Conservation (phyloP, 148 eudicot species). For the Cornus suecica region DNA sequence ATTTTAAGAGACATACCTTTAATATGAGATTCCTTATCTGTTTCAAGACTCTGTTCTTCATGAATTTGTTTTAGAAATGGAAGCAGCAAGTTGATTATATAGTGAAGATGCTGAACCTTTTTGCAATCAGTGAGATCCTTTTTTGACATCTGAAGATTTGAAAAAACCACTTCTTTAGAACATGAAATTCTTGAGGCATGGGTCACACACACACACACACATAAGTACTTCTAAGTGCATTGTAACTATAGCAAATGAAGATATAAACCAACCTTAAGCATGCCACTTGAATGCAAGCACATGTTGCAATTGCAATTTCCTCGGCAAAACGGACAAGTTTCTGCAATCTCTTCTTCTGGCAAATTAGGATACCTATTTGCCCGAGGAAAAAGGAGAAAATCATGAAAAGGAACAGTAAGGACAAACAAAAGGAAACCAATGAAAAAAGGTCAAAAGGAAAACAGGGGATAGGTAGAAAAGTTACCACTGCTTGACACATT, state of each 20-base stretch:
- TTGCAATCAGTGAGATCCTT: slow-evolving; percentile 41
- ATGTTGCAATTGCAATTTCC: slow-evolving; percentile 69
- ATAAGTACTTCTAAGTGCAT: too few species aligned
- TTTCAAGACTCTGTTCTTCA: slow-evolving; percentile 58
- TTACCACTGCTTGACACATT: slow-evolving; percentile 71
- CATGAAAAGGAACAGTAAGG: slow-evolving; percentile 1
- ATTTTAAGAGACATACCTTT: slow-evolving; percentile 38
- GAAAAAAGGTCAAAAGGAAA: background rate
- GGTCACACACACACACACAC: too few species aligned
- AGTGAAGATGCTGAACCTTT: slow-evolving; percentile 49
- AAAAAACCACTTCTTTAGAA: background rate
- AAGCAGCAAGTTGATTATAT: slow-evolving; percentile 47
- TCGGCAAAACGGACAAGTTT: slow-evolving; percentile 70
- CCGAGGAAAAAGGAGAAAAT: background rate
- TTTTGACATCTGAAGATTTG: slow-evolving; percentile 44
- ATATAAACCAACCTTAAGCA: slow-evolving; percentile 39
- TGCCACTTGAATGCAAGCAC: slow-evolving; percentile 58
- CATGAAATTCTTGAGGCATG: background rate
- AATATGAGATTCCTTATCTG: slow-evolving; percentile 43
- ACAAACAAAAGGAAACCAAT: background rate
- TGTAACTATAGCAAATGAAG: background rate
- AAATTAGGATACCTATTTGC: slow-evolving; percentile 55
- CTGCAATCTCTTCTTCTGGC: slow-evolving; percentile 56
- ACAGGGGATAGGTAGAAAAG: slow-evolving; percentile 12
- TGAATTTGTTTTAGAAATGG: slow-evolving; percentile 58